phyloP scores from a whole-genome alignment of 2,329 filamentous ascomycete species.

The Aspergillus clavatus region DNA sequence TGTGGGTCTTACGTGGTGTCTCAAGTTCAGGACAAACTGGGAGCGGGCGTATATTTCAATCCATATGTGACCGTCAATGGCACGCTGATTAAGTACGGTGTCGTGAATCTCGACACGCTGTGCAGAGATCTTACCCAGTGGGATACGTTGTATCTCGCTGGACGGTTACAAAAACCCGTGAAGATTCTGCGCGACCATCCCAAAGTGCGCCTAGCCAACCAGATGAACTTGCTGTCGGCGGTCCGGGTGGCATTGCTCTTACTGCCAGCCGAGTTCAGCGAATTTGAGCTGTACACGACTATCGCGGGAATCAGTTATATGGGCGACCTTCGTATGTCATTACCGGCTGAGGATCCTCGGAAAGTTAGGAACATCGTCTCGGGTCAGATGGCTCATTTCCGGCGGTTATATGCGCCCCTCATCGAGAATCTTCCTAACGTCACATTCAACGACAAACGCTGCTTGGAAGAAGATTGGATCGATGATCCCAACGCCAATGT shows the following conservation, averaged over 20 bases:
- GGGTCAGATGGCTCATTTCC: conserved; percentile 86
- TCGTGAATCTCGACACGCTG: conserved; percentile 88
- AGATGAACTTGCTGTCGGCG: conserved; percentile 90
- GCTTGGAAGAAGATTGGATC: conserved; percentile 57
- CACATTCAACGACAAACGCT: conserved; percentile 63
- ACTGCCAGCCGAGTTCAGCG: conserved; percentile 76
- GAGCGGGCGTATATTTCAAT: conserved; percentile 96
- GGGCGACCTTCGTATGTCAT: conserved; percentile 90
- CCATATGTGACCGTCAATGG: conserved; percentile 93
- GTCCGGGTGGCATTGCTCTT: conserved; percentile 84
- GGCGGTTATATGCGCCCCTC: conserved; percentile 82
- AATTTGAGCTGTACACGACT: conserved; percentile 80
- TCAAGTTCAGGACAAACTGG: conserved; percentile 77
- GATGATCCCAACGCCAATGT: conserved; percentile 61
- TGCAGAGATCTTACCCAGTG: conserved; percentile 82
- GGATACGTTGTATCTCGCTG: conserved; percentile 94
- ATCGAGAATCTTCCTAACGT: conserved; percentile 89
- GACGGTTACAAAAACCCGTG: conserved; percentile 91
- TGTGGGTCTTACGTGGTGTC: conserved; percentile 82
- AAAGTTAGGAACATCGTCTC: conserved; percentile 94
- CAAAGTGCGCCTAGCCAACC: conserved; percentile 85
- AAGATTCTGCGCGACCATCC: conserved; percentile 96
- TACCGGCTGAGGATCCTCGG: conserved; percentile 82
- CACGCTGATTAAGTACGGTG: conserved; percentile 94
- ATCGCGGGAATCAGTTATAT: conserved; percentile 92